These are phyloP conservation scores for Nicotiana noctiflora DNA, from an alignment of 257 asterid genomes.

Conservation along the genomic window DNA sequence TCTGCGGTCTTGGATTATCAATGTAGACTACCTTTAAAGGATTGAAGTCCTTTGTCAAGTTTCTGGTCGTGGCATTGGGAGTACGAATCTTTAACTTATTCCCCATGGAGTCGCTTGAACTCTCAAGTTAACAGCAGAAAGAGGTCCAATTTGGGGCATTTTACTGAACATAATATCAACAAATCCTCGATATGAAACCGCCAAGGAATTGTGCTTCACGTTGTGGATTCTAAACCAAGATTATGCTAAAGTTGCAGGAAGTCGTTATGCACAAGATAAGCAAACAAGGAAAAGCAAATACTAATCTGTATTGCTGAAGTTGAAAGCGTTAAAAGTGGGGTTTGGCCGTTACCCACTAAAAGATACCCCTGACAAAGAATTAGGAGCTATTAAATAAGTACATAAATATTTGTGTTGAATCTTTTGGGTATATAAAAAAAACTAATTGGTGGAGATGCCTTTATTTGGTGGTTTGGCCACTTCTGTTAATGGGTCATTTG, in stretches of 20 bases:
- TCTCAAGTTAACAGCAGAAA: constrained; percentile 65
- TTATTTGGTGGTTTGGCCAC: constrained; percentile 14
- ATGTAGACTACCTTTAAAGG: constrained; percentile 82
- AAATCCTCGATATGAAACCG: not conserved
- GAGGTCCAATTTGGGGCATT: constrained; percentile 70
- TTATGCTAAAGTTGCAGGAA: not conserved
- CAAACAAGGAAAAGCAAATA: not conserved
- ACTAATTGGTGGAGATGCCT: not conserved
- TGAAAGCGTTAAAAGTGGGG: not conserved
- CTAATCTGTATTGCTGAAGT: not conserved
- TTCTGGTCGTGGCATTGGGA: constrained; percentile 19
- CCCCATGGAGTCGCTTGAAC: constrained; percentile 56
- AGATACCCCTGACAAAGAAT: not conserved
- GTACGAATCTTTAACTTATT: constrained; percentile 34
- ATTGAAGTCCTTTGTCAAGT: constrained; percentile 19
- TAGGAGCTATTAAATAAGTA: not conserved
- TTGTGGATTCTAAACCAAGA: not conserved
- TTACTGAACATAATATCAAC: not conserved
- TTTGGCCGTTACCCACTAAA: constrained; percentile 7
- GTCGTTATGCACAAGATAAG: not conserved
- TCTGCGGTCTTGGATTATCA: too few relatives aligned
- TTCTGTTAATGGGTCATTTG: not conserved
- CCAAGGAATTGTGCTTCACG: not conserved
- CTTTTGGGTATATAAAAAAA: not conserved
- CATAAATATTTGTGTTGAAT: not conserved